Base-by-base conservation (phyloP, 129 eudicot genomes). In the Smallanthus sonchifolius region DNA sequence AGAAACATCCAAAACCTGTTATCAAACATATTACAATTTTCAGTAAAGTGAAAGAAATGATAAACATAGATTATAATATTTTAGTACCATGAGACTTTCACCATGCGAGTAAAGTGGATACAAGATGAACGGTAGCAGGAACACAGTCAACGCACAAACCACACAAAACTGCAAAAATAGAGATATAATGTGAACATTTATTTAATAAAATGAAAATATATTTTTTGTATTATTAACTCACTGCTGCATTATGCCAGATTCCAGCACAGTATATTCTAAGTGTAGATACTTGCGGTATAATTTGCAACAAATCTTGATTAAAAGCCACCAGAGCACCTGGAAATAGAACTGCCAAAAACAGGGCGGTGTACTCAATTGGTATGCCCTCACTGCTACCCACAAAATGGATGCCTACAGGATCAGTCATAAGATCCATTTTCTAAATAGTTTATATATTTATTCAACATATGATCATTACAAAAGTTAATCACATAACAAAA, bases 181-280 rank as follows among this genome's bases (percentile, higher is more conserved):
- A 68, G 80, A 24, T 24, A 24, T 24, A 24, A 24, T 55, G 56
- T 19, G 69, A 61, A 80, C 54, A 84, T 69, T 43, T 43, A 30
- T 3, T 30, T 52, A 2, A 39, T 17, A 35, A 52, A 54, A 17
- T 54, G 4, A 17, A 17, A 54, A 6, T 54, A 17, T 54, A 54
- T 3, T 15, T 49, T 54, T 17, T 17, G 19, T 54, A 54, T 17
- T 6, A 32, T 60, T 17, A n/a, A 88, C 97, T 83, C 45, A 93
- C 98, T 60, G 79, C 87, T 51, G 96, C 97, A 88, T 93, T 93
- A 80, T 93, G 98, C 97, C 97, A 90, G 76, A 93, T 83, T 68
- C 98, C 98, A 77, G 98, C 98, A 90, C 95, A 87, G 78, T 93
- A 93, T 79, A 93, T 82, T 51, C 96, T 91, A 48, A 93, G 97